These are phyloP conservation scores for Microbotryum intermedium DNA, from an alignment of 1,284 basidiomycete species.

Conservation along the genomic window DNA sequence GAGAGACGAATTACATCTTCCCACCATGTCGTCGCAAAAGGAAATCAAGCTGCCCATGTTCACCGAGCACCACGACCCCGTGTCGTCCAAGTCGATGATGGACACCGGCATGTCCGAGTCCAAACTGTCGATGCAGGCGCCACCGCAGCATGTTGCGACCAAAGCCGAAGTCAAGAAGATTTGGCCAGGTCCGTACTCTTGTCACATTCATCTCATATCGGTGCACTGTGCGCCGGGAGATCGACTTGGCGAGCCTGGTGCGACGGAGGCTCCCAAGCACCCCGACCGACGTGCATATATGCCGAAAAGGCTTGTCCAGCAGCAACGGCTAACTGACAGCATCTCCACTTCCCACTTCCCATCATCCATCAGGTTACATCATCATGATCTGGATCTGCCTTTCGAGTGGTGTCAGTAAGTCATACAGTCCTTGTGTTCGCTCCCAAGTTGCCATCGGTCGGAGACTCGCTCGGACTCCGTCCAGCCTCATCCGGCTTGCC, in stretches of 20 bases:
- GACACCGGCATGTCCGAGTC: neutral
- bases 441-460: too few relatives aligned
- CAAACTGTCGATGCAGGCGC: neutral
- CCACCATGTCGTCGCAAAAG: slow-evolving; percentile 12
- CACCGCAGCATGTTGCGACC: neutral
- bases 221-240: neutral
- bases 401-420: slow-evolving; percentile 19
- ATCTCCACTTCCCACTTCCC: neutral
- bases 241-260: too few relatives aligned
- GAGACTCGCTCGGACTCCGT: too few relatives aligned
- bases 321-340: too few relatives aligned
- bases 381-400: slow-evolving; percentile 35
- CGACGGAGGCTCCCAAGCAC: too few relatives aligned
- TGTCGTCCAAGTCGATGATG: slow-evolving; percentile 13
- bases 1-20: too few relatives aligned
- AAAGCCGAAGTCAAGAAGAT: slow-evolving; percentile 27
- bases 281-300: too few relatives aligned
- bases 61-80: slow-evolving; percentile 17
- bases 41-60: slow-evolving; percentile 27
- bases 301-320: too few relatives aligned
- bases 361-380: slow-evolving; percentile 20
- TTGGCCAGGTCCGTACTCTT: slow-evolving; percentile 23
- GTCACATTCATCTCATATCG: too few relatives aligned
- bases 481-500: too few relatives aligned
- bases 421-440: slow-evolving; percentile 10